phyloP scores from a whole-genome alignment of 306 rosid species.

The Lithocarpus polystachyus region DNA sequence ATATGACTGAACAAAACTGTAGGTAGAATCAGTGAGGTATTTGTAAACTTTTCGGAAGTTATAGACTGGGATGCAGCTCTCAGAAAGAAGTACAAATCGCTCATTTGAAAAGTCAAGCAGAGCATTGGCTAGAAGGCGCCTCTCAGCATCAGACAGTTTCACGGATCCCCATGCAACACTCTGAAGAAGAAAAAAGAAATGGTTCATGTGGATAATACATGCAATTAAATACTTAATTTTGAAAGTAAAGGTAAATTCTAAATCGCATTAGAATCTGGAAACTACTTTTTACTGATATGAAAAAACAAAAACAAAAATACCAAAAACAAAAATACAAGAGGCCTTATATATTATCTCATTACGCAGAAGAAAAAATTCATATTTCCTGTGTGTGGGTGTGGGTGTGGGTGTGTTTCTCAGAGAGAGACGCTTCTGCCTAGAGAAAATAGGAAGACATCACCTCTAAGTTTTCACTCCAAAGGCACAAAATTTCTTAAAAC shows the following conservation, averaged over 20 bases:
- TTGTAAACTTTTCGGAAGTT: slow-evolving; percentile 73
- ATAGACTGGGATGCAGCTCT: slow-evolving; percentile 91
- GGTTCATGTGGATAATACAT: neutral
- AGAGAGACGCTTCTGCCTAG: too few relatives aligned
- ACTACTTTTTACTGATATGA: neutral
- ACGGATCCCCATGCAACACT: slow-evolving; percentile 80
- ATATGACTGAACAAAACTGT: slow-evolving; percentile 82
- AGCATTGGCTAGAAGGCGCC: slow-evolving; percentile 89
- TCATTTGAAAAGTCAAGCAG: slow-evolving; percentile 86
- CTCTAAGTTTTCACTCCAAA: too few relatives aligned
- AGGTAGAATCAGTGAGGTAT: slow-evolving; percentile 55
- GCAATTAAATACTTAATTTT: neutral
- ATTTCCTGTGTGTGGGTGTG: too few relatives aligned
- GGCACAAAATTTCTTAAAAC: too few relatives aligned
- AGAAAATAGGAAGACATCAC: too few relatives aligned
- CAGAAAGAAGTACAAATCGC: slow-evolving; percentile 84
- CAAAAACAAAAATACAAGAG: too few relatives aligned
- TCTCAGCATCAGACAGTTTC: slow-evolving; percentile 79
- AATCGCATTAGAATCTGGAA: neutral
- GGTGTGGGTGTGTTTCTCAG: too few relatives aligned
- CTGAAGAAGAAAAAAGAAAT: slow-evolving; percentile 34
- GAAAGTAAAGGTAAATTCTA: neutral
- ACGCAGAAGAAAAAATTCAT: too few relatives aligned
- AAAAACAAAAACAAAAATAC: too few relatives aligned
- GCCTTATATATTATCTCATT: too few relatives aligned